A percentile compares a stretch with the other conserved stretches of the same genome.
Evolutionary conservation across 2,329 filamentous ascomycete genomes (phyloP).

Genomic region (Fusarium sp.): DNA sequence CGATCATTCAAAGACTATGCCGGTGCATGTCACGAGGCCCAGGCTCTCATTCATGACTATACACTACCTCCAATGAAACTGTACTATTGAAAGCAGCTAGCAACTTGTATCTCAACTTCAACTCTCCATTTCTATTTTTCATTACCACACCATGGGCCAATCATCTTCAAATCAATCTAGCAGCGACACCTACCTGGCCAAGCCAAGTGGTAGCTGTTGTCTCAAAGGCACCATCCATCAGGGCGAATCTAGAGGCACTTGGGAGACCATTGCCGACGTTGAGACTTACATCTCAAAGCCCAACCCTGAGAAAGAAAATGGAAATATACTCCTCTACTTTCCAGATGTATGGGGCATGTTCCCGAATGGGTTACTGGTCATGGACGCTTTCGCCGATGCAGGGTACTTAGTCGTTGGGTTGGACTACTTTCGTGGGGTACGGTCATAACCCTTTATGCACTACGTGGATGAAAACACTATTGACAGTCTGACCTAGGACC

Average conservation of each 20-base stretch:
- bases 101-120: too few relatives aligned
- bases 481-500: background rate
- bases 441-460: too few relatives aligned
- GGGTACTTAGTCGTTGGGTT: conserved; percentile 5
- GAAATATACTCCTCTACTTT: conserved; percentile 3
- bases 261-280: background rate
- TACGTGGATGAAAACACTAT: background rate
- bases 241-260: conserved; percentile 1
- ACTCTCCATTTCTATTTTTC: background rate
- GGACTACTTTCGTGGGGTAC: conserved; percentile 11
- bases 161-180: background rate
- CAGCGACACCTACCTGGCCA: background rate
- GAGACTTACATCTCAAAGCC: conserved; percentile 9
- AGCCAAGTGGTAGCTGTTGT: conserved; percentile 3
- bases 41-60: too few relatives aligned
- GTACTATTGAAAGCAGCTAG: too few relatives aligned
- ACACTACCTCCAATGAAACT: too few relatives aligned
- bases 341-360: conserved; percentile 19
- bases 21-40: too few relatives aligned
- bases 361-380: conserved; percentile 4
- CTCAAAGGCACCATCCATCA: conserved; percentile 1
- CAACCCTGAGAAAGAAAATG: background rate
- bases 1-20: background rate
- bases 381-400: conserved; percentile 9
- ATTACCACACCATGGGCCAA: background rate